Conservation (phyloP, 2,329 filamentous ascomycete species). For the Clarireedia monteithiana region DNA sequence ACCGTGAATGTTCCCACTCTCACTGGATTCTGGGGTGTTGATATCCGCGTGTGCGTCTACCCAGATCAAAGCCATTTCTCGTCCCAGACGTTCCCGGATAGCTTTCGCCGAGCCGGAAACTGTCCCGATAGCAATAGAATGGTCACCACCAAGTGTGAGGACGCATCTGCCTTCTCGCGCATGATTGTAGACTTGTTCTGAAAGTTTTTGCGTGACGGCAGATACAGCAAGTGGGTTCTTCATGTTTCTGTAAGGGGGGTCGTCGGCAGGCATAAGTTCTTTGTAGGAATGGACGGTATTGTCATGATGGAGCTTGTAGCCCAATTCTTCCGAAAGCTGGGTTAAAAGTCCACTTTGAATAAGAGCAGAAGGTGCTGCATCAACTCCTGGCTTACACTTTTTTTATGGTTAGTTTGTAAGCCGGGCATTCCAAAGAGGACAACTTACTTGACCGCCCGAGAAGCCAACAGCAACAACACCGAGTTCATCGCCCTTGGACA, state of each 20-base stretch:
- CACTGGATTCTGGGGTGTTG: conserved; percentile 87
- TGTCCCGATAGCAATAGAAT: conserved; percentile 92
- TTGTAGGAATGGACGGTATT: conserved; percentile 73
- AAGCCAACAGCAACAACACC: conserved; percentile 94
- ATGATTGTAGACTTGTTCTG: conserved; percentile 80
- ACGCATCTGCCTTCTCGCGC: conserved; percentile 78
- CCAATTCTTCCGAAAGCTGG: conserved; percentile 76
- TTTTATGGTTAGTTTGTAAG: conserved; percentile 11
- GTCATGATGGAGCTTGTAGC: conserved; percentile 83
- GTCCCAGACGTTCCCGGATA: conserved; percentile 69
- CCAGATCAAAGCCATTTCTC: conserved; percentile 94
- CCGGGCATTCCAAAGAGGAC: background rate
- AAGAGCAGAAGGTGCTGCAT: conserved; percentile 80
- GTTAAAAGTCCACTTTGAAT: conserved; percentile 81
- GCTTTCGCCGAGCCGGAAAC: conserved; percentile 83
- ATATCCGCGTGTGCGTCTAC: conserved; percentile 98
- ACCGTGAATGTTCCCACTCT: conserved; percentile 90
- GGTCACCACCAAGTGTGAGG: conserved; percentile 89
- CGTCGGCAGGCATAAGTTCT: conserved; percentile 59
- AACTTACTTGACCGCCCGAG: conserved; percentile 82
- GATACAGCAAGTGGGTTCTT: conserved; percentile 86
- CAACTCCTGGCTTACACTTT: conserved; percentile 84
- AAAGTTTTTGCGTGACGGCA: conserved; percentile 73
- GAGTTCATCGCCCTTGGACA: conserved; percentile 69
- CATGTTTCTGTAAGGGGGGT: conserved; percentile 84